Evolutionary conservation across 495 filamentous ascomycete genomes (phyloP).

Genomic region (Penicillium daleae): DNA sequence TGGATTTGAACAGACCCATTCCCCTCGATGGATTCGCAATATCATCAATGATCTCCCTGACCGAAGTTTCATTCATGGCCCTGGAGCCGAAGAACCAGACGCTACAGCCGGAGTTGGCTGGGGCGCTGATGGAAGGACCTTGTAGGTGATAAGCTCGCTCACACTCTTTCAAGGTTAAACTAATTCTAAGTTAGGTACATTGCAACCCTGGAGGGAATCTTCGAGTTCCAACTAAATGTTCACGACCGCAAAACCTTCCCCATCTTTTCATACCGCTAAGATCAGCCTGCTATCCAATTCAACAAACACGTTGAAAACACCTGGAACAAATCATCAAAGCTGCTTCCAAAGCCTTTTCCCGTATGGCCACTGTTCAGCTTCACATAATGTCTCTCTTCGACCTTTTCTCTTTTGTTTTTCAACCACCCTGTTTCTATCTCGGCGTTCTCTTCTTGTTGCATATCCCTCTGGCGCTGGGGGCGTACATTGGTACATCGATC

Average conservation of each 20-base stretch:
- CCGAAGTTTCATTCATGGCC: slow-evolving; percentile 34
- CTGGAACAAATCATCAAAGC: background rate
- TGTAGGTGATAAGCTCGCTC: slow-evolving; percentile 58
- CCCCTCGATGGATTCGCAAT: slow-evolving; percentile 48
- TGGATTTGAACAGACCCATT: slow-evolving; percentile 42
- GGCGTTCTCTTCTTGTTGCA: slow-evolving; percentile 19
- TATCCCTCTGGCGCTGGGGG: slow-evolving; percentile 25
- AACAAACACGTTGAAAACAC: background rate
- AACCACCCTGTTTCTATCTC: background rate
- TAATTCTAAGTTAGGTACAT: slow-evolving; percentile 61
- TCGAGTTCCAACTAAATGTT: slow-evolving; percentile 71
- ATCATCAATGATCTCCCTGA: slow-evolving; percentile 49
- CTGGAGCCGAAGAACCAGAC: slow-evolving; percentile 44
- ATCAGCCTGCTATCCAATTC: background rate
- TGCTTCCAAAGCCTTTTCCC: background rate
- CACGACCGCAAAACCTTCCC: slow-evolving; percentile 68
- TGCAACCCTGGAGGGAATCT: slow-evolving; percentile 74
- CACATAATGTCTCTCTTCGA: background rate
- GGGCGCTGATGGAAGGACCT: slow-evolving; percentile 67
- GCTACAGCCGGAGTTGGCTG: slow-evolving; percentile 70
- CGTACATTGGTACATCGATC: slow-evolving; percentile 11
- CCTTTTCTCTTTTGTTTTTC: background rate
- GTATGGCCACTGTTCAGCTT: background rate
- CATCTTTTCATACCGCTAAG: slow-evolving; percentile 59
- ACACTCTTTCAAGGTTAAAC: background rate